Percentiles rank a stretch among this genome's conserved stretches.
Conservation (phyloP, 1,284 basidiomycete genomes). For the Boletus austroedulis region DNA sequence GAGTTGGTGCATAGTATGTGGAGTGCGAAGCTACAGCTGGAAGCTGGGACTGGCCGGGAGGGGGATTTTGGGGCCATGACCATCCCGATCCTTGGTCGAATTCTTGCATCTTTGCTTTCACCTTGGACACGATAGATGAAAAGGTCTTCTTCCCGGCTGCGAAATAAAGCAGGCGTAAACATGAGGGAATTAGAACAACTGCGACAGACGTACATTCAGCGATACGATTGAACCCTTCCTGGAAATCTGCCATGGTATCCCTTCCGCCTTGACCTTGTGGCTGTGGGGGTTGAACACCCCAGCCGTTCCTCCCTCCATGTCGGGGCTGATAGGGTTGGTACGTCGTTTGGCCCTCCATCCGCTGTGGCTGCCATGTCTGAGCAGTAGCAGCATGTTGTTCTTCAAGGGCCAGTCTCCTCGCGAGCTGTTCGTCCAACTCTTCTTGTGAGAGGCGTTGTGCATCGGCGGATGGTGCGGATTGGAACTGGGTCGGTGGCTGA, state of each 20-base stretch:
- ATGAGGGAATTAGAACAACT: not conserved
- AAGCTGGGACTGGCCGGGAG: slow-evolving; percentile 4
- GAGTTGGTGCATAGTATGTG: not conserved
- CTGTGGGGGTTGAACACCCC: slow-evolving; percentile 8
- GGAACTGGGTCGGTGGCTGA: slow-evolving; percentile 1
- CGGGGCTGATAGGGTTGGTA: slow-evolving; percentile 30
- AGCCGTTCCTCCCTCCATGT: slow-evolving; percentile 9
- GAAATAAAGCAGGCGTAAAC: not conserved
- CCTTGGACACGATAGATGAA: slow-evolving; percentile 64
- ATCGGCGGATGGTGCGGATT: slow-evolving; percentile 14
- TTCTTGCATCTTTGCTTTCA: slow-evolving; percentile 78
- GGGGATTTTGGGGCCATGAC: slow-evolving; percentile 13
- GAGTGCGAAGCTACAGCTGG: not conserved
- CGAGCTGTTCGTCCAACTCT: slow-evolving; percentile 73
- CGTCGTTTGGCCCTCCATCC: slow-evolving; percentile 7
- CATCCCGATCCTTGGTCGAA: slow-evolving; percentile 51
- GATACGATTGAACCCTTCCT: slow-evolving; percentile 68
- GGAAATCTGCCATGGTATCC: slow-evolving; percentile 63
- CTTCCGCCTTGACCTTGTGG: slow-evolving; percentile 26
- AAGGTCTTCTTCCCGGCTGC: slow-evolving; percentile 76
- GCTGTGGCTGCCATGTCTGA: slow-evolving; percentile 35
- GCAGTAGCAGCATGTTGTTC: slow-evolving; percentile 52
- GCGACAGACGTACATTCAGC: slow-evolving; percentile 60
- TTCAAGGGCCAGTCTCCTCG: slow-evolving; percentile 63
- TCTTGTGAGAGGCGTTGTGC: slow-evolving; percentile 47